phyloP scores from a whole-genome alignment of 2,329 filamentous ascomycete species.

The Colletotrichum sidae region DNA sequence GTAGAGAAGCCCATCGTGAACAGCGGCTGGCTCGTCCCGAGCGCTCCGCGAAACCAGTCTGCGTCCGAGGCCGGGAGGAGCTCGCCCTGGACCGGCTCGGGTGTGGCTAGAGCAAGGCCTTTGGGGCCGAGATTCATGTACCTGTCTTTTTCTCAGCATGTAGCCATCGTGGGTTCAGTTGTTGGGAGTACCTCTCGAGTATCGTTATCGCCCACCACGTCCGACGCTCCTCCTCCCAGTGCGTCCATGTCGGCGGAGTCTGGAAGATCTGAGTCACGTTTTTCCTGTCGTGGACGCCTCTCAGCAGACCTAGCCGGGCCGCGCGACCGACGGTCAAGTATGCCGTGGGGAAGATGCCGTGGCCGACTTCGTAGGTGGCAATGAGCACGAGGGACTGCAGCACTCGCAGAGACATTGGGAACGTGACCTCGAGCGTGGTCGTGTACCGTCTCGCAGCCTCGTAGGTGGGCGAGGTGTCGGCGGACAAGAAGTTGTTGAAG shows the following conservation, averaged over 20 bases:
- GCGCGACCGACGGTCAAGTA: constrained; percentile 44
- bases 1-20: constrained; percentile 37
- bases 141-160: constrained; percentile 22
- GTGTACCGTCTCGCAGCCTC: constrained; percentile 34
- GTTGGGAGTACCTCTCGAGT: constrained; percentile 43
- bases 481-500: neutral
- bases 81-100: constrained; percentile 43
- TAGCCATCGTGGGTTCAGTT: neutral
- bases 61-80: constrained; percentile 44
- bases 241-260: constrained; percentile 42
- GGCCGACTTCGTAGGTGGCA: constrained; percentile 48
- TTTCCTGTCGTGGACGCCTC: constrained; percentile 42
- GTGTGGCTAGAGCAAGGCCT: constrained; percentile 41
- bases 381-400: constrained; percentile 45
- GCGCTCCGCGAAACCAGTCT: constrained; percentile 43
- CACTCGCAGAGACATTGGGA: constrained; percentile 41
- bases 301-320: constrained; percentile 37
- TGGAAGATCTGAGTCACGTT: constrained; percentile 44
- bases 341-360: constrained; percentile 48
- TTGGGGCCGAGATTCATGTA: constrained; percentile 40
- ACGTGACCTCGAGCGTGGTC: constrained; percentile 39
- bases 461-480: constrained; percentile 21
- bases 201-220: constrained; percentile 49
- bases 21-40: constrained; percentile 42
- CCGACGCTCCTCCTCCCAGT: constrained; percentile 47